Evolutionary conservation across 2,329 filamentous ascomycete species (phyloP), one percentile per base, ranked within the genome.

Genomic region (Talaromyces sp.): DNA sequence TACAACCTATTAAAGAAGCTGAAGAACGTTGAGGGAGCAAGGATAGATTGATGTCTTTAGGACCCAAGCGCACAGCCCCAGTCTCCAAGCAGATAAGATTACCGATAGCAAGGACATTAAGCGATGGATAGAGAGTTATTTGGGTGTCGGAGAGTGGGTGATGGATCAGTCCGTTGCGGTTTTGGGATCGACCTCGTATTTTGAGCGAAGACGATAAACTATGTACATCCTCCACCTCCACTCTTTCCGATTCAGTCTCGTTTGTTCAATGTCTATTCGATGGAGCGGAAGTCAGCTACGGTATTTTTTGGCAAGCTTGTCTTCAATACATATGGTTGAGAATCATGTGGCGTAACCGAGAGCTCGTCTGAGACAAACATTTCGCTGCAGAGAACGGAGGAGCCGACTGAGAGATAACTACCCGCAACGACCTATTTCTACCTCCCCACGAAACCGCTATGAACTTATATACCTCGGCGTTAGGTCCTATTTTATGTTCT

Each of bases 111-210:
- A 92, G 77, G 90, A 93, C 68, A 79, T 95, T 71, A 89, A 90
- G 76, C 89, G 88, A 74, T 98, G 93, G 93, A 87, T 98, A 70
- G 90, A 94, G 74, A 94, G 90, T 77, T 98, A 98, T 78, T 88
- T 98, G 50, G 92, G 92, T 68, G 89, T 97, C 19, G 95, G 95
- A 72, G 95, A 99, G 82, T 97, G 93, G 87, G 91, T 97, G 69
- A 96, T 99, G 93, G 95, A 99, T 79, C 91, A 96, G 82, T 96
- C 93, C 35, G 92, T 98, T 37, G 93, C 93, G 47, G 87, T 98
- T 65, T 91, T 97, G 76, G 90, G 92, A 48, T 89, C 90, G 58
- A 96, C 91, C 75, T 86, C 89, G 66, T 99, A 88, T 81, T 99
- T 99, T 77, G 93, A 97, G 82, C 87, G 95, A 74, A 93, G 87